Conservation (phyloP, 2,329 filamentous ascomycete genomes). For the Fusarium sp. region DNA sequence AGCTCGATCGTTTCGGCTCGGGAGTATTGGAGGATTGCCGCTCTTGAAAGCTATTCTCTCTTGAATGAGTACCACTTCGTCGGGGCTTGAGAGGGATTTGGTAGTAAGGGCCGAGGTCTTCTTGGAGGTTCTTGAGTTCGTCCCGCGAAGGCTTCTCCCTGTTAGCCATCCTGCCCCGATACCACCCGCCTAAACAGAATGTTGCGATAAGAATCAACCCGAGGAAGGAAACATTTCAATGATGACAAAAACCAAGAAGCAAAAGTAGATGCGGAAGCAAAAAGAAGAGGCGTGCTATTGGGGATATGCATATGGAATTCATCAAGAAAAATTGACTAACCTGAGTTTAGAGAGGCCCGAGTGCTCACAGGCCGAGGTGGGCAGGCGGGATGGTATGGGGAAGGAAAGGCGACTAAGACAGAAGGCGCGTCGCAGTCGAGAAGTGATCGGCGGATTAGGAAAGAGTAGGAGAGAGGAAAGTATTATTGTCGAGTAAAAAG, state of each 20-base stretch:
- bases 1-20: constrained; percentile 41
- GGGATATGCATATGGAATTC: constrained; percentile 13
- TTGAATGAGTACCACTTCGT: constrained; percentile 42
- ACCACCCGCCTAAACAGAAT: constrained; percentile 47
- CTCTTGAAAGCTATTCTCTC: constrained; percentile 42
- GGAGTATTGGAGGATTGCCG: constrained; percentile 42
- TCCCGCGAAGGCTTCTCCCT: constrained; percentile 48
- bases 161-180: constrained; percentile 52
- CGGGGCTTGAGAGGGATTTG: constrained; percentile 44
- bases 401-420: constrained; percentile 40
- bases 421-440: constrained; percentile 34
- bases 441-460: constrained; percentile 27
- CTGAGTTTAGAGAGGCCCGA: constrained; percentile 35
- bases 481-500: constrained; percentile 1
- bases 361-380: constrained; percentile 30
- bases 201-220: constrained; percentile 49
- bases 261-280: neutral
- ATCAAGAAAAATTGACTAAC: constrained; percentile 34
- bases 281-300: neutral
- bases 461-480: neutral
- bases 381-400: constrained; percentile 41
- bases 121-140: constrained; percentile 51
- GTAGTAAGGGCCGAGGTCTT: constrained; percentile 52
- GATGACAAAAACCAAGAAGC: constrained; percentile 7
- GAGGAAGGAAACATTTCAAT: constrained; percentile 38